Evolutionary conservation across 2,329 filamentous ascomycete species (phyloP).

Genomic region (Verticillium isaacii): DNA sequence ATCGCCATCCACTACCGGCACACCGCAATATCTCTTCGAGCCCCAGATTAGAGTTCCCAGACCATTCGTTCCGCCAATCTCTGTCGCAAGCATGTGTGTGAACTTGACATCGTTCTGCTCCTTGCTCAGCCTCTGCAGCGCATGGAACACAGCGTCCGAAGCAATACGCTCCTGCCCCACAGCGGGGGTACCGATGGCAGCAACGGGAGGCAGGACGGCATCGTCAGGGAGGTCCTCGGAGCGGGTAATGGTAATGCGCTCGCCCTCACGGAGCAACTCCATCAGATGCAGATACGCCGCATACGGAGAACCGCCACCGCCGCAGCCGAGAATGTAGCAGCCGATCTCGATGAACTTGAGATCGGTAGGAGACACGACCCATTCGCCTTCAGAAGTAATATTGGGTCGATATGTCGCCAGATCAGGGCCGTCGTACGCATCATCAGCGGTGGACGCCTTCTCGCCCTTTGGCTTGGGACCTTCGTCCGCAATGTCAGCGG

Average conservation of each 20-base stretch:
- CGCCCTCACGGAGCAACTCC: constrained; percentile 14
- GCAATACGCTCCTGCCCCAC: constrained; percentile 15
- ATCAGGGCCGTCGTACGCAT: background rate
- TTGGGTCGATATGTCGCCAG: constrained; percentile 7
- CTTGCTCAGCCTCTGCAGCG: constrained; percentile 5
- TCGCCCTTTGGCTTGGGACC: background rate
- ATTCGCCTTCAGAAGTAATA: constrained; percentile 9
- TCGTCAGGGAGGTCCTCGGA: constrained; percentile 15
- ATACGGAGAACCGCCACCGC: constrained; percentile 17
- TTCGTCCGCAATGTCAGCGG: background rate
- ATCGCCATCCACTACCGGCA: constrained; percentile 29
- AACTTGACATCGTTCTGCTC: background rate
- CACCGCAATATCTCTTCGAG: constrained; percentile 28
- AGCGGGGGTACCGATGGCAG: constrained; percentile 15
- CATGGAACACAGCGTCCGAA: constrained; percentile 12
- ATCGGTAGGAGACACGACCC: constrained; percentile 16
- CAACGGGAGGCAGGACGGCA: constrained; percentile 15
- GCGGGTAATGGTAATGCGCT: constrained; percentile 14
- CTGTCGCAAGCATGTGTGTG: constrained; percentile 14
- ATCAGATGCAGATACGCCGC: constrained; percentile 14
- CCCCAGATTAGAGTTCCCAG: constrained; percentile 33
- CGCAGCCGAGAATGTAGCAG: constrained; percentile 18
- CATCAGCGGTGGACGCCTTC: background rate
- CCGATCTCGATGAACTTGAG: constrained; percentile 17
- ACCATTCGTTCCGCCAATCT: constrained; percentile 51